Base-by-base conservation (phyloP, 83 land plant genomes). In the Picea abies region DNA sequence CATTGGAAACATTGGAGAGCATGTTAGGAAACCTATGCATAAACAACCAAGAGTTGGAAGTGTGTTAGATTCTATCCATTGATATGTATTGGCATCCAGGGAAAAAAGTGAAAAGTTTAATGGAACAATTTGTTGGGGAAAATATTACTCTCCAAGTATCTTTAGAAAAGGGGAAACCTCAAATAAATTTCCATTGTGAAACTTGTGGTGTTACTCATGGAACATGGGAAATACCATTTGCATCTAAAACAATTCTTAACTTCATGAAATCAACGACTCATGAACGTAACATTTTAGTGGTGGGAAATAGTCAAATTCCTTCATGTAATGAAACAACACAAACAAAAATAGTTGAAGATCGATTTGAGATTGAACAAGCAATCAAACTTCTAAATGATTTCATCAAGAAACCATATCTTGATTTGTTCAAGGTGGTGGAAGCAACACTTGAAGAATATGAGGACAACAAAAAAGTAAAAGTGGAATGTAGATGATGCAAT, bases 391-490 rank as follows among this genome's bases (percentile, higher is more conserved):
- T 64, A n/a, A 8, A 64, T 64, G 67, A 64, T 64, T 64, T n/a
- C 23, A 64, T 19, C 23, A n/a, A 63, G 67, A 64, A 20, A n/a
- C 25, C 17, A n/a, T 7, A 64, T 64, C 67, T 0, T 64, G 19
- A 64, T 64, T 64, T 64, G 67, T 64, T 64, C 23, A 64, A 64
- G 67, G 67, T 64, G 14, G 65, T 63, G n/a, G n/a, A n/a, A n/a
- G n/a, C n/a, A n/a, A n/a, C n/a, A n/a, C n/a, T n/a, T n/a, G n/a
- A n/a, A n/a, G n/a, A n/a, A n/a, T n/a, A n/a, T n/a, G n/a, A n/a
- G n/a, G n/a, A n/a, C n/a, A n/a, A n/a, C n/a, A n/a, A n/a, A n/a
- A n/a, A n/a, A n/a, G n/a, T n/a, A n/a, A n/a, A n/a, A n/a, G n/a
- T n/a, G n/a, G n/a, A n/a, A n/a, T n/a, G n/a, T n/a, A n/a, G n/a